phyloP scores from a whole-genome alignment of 768 basidiomycete species.

The Austroboletus festivus region DNA sequence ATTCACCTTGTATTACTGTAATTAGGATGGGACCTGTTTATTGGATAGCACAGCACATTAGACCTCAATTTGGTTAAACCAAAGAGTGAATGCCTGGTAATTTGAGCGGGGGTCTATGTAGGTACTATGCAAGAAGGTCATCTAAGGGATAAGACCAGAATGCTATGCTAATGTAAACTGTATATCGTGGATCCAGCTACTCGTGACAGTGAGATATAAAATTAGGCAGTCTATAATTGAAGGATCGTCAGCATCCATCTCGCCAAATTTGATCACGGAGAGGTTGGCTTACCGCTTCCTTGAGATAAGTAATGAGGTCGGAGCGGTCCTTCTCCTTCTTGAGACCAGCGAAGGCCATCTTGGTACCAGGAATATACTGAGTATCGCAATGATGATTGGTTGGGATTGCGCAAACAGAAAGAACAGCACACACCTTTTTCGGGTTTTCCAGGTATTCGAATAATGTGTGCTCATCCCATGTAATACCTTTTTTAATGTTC shows the following conservation, averaged over 20 bases:
- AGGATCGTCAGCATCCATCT: not conserved
- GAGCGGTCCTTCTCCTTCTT: conserved; percentile 99
- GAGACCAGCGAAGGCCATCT: conserved; percentile 98
- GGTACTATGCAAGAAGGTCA: conserved; percentile 22
- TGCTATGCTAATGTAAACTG: conserved; percentile 21
- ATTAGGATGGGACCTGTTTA: no score
- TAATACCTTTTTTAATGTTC: conserved; percentile 91
- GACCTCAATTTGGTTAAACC: not conserved
- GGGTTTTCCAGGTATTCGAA: conserved; percentile 97
- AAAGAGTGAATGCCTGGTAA: conserved; percentile 8
- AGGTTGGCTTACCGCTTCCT: conserved; percentile 57
- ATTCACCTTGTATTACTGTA: no score
- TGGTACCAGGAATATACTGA: conserved; percentile 93
- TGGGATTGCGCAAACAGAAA: not conserved
- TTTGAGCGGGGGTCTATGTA: conserved; percentile 33
- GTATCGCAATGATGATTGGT: not conserved
- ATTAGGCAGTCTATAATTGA: conserved; percentile 26
- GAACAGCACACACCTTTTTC: conserved; percentile 68
- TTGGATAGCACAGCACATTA: not conserved
- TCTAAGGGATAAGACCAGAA: conserved; percentile 38
- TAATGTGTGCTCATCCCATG: conserved; percentile 83
- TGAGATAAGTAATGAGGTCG: conserved; percentile 86
- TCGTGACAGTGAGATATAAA: conserved; percentile 8
- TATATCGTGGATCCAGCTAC: conserved; percentile 15
- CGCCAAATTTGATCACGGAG: not conserved